Conservation (phyloP, 2,329 filamentous ascomycete species). For the Beauveria asiatica region DNA sequence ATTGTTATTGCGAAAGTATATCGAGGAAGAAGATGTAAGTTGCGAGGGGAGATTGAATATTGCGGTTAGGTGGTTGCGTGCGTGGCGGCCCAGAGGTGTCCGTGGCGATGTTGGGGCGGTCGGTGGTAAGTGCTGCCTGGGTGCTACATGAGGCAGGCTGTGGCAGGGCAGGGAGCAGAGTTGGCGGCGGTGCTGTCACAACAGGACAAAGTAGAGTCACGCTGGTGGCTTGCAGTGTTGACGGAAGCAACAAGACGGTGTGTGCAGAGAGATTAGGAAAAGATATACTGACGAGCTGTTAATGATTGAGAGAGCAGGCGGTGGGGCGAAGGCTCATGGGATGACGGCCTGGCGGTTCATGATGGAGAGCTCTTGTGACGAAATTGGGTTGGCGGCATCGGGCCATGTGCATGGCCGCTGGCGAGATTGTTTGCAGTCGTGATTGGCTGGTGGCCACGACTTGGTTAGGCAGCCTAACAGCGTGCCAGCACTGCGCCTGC, state of each 20-base stretch:
- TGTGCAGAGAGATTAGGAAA: not conserved
- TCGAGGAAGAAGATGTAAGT: not conserved
- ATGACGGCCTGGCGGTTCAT: conserved; percentile 3
- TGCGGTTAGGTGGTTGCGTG: not conserved
- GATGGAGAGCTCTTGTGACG: conserved; percentile 10
- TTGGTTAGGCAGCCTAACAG: not conserved
- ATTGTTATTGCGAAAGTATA: conserved; percentile 3
- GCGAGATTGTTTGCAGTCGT: not conserved
- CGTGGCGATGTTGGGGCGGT: conserved; percentile 1
- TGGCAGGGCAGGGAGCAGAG: not conserved
- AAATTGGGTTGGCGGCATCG: conserved; percentile 10
- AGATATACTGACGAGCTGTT: not conserved
- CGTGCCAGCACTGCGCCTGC: not conserved
- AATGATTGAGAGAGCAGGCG: not conserved
- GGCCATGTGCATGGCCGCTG: conserved; percentile 7
- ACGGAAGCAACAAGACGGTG: not conserved
- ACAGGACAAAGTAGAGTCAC: not conserved
- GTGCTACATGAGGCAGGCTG: not conserved
- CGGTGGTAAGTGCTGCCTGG: conserved; percentile 3
- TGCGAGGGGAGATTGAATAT: not conserved
- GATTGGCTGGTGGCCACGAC: not conserved
- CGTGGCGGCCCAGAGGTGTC: not conserved
- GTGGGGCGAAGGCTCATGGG: conserved; percentile 8
- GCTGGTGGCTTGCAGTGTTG: not conserved
- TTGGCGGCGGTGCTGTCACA: not conserved